Percentiles rank a stretch among this genome's conserved stretches.
Conservation (phyloP, 1,284 basidiomycete species). For the Trametes sp. region DNA sequence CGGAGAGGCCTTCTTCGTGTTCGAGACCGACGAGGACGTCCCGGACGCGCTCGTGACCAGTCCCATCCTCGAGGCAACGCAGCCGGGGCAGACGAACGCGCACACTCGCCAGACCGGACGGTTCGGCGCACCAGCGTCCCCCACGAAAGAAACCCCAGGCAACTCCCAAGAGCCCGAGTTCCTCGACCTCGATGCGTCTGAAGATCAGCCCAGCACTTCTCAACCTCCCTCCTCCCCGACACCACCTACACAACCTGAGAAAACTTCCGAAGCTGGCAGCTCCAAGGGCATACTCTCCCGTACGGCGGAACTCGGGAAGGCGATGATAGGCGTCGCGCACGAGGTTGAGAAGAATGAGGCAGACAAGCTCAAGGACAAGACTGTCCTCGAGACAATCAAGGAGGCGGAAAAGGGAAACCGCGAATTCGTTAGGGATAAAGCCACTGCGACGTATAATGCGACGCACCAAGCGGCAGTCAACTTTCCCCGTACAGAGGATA, state of each 20-base stretch:
- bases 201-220: neutral
- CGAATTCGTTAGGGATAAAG: constrained; percentile 35
- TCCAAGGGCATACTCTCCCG: constrained; percentile 30
- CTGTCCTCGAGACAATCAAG: constrained; percentile 35
- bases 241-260: neutral
- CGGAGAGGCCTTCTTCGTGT: constrained; percentile 98
- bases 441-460: constrained; percentile 35
- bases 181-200: constrained; percentile 64
- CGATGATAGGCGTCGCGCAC: constrained; percentile 39
- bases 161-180: constrained; percentile 65
- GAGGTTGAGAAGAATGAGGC: constrained; percentile 41
- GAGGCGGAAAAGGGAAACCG: constrained; percentile 34
- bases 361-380: constrained; percentile 41
- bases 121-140: constrained; percentile 45
- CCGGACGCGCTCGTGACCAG: constrained; percentile 95
- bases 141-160: constrained; percentile 41
- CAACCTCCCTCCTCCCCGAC: neutral
- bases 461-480: constrained; percentile 32
- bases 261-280: constrained; percentile 15
- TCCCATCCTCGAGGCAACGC: constrained; percentile 80
- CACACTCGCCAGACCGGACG: constrained; percentile 42
- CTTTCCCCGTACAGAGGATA: constrained; percentile 28
- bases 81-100: constrained; percentile 48
- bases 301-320: constrained; percentile 42
- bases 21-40: constrained; percentile 95